phyloP scores from a whole-genome alignment of 129 eudicot species.

The Flaveria bidentis region DNA sequence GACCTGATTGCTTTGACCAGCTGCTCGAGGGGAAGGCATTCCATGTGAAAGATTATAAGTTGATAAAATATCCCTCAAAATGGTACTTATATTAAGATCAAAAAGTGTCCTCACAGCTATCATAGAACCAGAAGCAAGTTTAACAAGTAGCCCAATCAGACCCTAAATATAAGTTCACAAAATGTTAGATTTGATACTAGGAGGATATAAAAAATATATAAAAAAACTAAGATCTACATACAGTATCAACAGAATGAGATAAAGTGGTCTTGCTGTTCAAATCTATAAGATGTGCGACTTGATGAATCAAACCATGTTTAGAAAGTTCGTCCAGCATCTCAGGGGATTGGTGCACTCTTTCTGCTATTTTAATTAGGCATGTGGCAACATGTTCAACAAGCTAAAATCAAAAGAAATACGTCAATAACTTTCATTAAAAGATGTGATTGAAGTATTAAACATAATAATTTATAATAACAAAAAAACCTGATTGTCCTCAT shows the following conservation, averaged over 20 bases:
- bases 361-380: conserved; percentile 76
- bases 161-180: conserved; percentile 50
- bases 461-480: neutral
- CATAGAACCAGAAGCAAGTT: conserved; percentile 83
- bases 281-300: conserved; percentile 66
- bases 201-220: neutral
- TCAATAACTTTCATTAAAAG: conserved; percentile 18
- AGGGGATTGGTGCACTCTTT: conserved; percentile 50
- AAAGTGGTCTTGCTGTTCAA: conserved; percentile 65
- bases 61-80: conserved; percentile 64
- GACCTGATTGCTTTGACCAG: conserved; percentile 67
- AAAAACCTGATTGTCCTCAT: conserved; percentile 83
- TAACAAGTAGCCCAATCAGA: conserved; percentile 73
- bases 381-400: conserved; percentile 89
- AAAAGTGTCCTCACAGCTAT: conserved; percentile 65
- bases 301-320: conserved; percentile 77
- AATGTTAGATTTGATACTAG: neutral
- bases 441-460: neutral
- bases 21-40: conserved; percentile 54
- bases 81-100: conserved; percentile 75
- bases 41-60: conserved; percentile 60
- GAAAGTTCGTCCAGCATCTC: conserved; percentile 79
- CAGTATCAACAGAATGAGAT: conserved; percentile 63
- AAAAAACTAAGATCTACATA: conserved; percentile 36
- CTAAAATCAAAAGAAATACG: conserved; percentile 42